Base-by-base conservation (phyloP, 305 asterid genomes). In the Rubia peregrina region DNA sequence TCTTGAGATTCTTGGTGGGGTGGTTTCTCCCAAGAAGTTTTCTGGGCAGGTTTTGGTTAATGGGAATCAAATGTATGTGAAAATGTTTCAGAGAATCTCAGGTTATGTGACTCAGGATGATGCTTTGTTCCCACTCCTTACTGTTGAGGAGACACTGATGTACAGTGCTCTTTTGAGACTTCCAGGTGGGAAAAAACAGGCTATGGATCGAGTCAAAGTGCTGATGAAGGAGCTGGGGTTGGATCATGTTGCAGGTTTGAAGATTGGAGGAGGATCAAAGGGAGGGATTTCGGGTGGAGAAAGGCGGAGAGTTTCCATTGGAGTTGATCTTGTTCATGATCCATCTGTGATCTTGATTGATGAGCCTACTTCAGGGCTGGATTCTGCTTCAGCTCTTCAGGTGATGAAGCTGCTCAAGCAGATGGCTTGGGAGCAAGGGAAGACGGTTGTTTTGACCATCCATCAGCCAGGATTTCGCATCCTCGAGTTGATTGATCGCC, bases 211-310 rank as follows among this genome's bases (percentile, higher is more conserved):
- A 72, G 92, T 87, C 19, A 17, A 42, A 7, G 79, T 68, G 75
- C 80, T 89, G 60, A 61, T 91, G 69, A 86, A 74, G 75, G 96
- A 86, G 53, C 87, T 91, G 2, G 93, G 90, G 22, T 49, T 91
- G 74, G 88, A 86, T 5, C 90, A 83, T 73, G 71, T 89, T 30
- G 77, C 82, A 2, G 76, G 82, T 2, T 73, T 61, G 11, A 75
- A 86, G 73, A 79, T 92, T 1, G 96, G 96, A 3, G 71, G 82
- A 6, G 93, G 84, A 33, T 83, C 90, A 3, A 71, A 48, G 38
- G 65, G 83, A 14, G 92, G 92, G 6, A 82, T 92, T 67, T 92
- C 98, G 0, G 98, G 96, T 5, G 98, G 98, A 9, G 98, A 92
- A 73, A 87, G 80, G 77, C 81, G 96, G 4, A 83, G 98, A 33